Evolutionary conservation across 306 rosid species (phyloP).

Genomic region (Cucurbita ficifolia): DNA sequence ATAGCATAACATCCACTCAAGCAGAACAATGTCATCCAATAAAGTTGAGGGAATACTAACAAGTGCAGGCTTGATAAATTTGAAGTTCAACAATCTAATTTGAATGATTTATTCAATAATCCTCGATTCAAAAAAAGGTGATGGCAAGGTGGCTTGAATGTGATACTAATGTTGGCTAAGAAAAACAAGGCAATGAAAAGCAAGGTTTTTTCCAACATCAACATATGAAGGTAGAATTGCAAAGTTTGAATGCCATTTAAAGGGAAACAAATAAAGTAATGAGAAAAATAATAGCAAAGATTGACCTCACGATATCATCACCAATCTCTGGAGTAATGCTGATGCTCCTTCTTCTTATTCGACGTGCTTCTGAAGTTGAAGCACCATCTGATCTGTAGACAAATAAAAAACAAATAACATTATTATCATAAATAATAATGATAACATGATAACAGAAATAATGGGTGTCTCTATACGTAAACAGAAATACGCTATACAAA

Average conservation of each 20-base stretch:
- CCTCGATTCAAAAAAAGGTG: neutral
- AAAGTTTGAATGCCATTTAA: neutral
- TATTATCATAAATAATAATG: neutral
- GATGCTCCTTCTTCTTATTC: slow-evolving; percentile 92
- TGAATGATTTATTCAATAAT: neutral
- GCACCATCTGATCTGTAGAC: slow-evolving; percentile 73
- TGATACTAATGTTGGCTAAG: neutral
- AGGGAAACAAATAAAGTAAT: slow-evolving; percentile 3
- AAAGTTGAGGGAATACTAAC: neutral
- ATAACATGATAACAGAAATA: neutral
- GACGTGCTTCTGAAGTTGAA: slow-evolving; percentile 63
- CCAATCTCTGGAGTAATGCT: slow-evolving; percentile 98
- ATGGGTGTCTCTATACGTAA: neutral
- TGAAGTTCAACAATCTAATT: neutral
- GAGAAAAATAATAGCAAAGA: slow-evolving; percentile 19
- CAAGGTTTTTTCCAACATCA: neutral
- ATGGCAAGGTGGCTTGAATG: neutral
- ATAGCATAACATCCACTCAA: neutral
- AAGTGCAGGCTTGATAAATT: neutral
- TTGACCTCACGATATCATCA: slow-evolving; percentile 96
- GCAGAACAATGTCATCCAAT: neutral
- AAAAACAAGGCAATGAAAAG: neutral
- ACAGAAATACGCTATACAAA: neutral
- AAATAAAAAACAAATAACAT: neutral
- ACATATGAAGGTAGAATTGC: neutral